A percentile compares a stretch with the other conserved stretches of the same genome.
Evolutionary conservation across 2,329 filamentous ascomycete genomes (phyloP).

Genomic region (Aspergillus sp.): DNA sequence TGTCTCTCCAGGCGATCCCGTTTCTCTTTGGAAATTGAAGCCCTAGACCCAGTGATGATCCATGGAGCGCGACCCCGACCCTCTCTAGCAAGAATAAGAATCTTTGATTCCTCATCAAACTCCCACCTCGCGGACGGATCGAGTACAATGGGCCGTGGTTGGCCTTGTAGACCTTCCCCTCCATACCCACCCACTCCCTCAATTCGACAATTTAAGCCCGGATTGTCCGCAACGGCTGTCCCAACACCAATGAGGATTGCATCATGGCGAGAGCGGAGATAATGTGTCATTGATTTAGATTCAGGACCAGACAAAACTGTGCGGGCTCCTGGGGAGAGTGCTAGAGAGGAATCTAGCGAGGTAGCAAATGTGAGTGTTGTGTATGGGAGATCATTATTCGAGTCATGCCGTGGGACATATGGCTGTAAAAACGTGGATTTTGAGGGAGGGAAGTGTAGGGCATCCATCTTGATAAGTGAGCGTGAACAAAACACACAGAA

Average conservation of each 20-base stretch:
- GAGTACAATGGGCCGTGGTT: slow-evolving; percentile 77
- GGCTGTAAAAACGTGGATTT: slow-evolving; percentile 45
- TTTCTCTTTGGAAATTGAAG: slow-evolving; percentile 15
- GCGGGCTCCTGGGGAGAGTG: slow-evolving; percentile 70
- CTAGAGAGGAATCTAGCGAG: slow-evolving; percentile 76
- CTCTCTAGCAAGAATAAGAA: slow-evolving; percentile 61
- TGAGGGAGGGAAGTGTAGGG: slow-evolving; percentile 35
- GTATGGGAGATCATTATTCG: slow-evolving; percentile 39
- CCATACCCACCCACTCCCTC: slow-evolving; percentile 56
- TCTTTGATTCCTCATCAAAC: slow-evolving; percentile 58
- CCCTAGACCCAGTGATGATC: slow-evolving; percentile 52
- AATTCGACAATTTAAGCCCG: slow-evolving; percentile 81
- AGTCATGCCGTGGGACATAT: slow-evolving; percentile 40
- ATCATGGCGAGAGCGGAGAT: slow-evolving; percentile 78
- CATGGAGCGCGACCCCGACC: slow-evolving; percentile 70
- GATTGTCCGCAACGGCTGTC: slow-evolving; percentile 81
- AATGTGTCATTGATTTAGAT: slow-evolving; percentile 93
- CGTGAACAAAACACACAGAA: background rate
- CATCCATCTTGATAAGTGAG: background rate
- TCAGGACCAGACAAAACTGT: slow-evolving; percentile 77
- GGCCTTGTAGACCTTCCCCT: slow-evolving; percentile 48
- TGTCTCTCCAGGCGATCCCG: slow-evolving; percentile 25
- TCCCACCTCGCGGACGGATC: slow-evolving; percentile 74
- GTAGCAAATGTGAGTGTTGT: slow-evolving; percentile 85
- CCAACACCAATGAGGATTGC: slow-evolving; percentile 83